Evolutionary conservation across 1,284 basidiomycete genomes (phyloP).

Genomic region (Ganoderma leucocontextum): DNA sequence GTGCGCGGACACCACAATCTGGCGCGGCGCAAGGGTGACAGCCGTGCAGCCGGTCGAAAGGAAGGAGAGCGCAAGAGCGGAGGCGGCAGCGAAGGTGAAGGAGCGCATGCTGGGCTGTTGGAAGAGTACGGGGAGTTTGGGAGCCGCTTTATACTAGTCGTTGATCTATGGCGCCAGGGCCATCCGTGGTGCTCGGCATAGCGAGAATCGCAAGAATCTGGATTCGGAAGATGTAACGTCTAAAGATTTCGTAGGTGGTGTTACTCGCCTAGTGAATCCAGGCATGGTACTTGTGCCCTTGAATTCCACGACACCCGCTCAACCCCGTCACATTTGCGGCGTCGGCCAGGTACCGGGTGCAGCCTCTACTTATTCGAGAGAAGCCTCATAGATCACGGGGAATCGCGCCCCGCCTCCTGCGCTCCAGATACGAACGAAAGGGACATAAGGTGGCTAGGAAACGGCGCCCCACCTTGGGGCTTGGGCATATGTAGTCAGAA

Average conservation of each 20-base stretch:
- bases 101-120: slow-evolving; percentile 20
- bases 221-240: neutral
- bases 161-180: neutral
- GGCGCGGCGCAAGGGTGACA: slow-evolving; percentile 23
- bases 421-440: neutral
- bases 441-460: neutral
- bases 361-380: neutral
- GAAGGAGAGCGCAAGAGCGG: slow-evolving; percentile 19
- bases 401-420: slow-evolving; percentile 1
- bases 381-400: neutral
- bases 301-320: neutral
- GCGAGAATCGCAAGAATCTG: neutral
- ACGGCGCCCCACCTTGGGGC: neutral
- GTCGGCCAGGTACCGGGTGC: neutral
- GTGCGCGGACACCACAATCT: slow-evolving; percentile 26
- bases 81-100: slow-evolving; percentile 13
- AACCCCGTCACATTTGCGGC: neutral
- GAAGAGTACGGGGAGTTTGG: neutral
- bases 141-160: neutral
- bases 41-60: slow-evolving; percentile 14
- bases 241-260: neutral
- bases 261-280: neutral
- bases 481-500: neutral
- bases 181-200: neutral
- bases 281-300: neutral